Percentiles rank a stretch among this genome's conserved stretches.
phyloP scores from a whole-genome alignment of 202 grass and related monocot genomes.

The Eragrostis tef region DNA sequence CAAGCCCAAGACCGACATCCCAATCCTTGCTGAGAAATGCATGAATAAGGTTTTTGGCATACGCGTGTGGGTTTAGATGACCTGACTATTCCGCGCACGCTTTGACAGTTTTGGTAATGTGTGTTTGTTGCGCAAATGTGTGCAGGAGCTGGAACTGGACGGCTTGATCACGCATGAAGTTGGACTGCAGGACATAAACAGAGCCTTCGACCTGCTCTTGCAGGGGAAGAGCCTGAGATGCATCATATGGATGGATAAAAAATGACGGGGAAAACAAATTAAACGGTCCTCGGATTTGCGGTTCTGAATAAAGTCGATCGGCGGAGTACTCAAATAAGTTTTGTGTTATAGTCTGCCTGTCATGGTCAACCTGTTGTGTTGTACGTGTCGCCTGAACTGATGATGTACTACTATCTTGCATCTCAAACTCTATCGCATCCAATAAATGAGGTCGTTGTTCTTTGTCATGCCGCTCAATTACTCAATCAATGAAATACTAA shows the following conservation, averaged over 20 bases:
- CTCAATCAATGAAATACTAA: too few relatives aligned
- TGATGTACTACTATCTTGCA: too few relatives aligned
- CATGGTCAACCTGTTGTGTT: too few relatives aligned
- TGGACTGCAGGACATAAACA: conserved; percentile 64
- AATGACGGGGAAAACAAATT: background rate
- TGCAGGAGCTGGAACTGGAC: conserved; percentile 70
- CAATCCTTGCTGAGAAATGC: conserved; percentile 61
- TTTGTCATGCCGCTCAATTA: too few relatives aligned
- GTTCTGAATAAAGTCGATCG: background rate
- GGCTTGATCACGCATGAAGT: conserved; percentile 72
- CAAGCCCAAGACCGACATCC: conserved; percentile 75
- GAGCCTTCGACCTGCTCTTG: conserved; percentile 60
- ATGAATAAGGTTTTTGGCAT: conserved; percentile 52
- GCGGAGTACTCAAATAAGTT: background rate
- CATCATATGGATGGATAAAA: conserved; percentile 63
- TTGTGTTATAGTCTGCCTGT: too few relatives aligned
- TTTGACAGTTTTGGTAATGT: background rate
- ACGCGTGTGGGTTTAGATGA: background rate
- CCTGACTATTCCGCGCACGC: background rate
- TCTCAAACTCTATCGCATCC: too few relatives aligned
- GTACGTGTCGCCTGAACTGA: too few relatives aligned
- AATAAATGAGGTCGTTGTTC: too few relatives aligned
- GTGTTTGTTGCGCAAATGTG: conserved; percentile 5
- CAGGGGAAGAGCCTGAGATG: conserved; percentile 71
- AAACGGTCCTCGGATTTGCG: too few relatives aligned